phyloP scores from a whole-genome alignment of 495 filamentous ascomycete species.

The Friedmanniomyces simplex region DNA sequence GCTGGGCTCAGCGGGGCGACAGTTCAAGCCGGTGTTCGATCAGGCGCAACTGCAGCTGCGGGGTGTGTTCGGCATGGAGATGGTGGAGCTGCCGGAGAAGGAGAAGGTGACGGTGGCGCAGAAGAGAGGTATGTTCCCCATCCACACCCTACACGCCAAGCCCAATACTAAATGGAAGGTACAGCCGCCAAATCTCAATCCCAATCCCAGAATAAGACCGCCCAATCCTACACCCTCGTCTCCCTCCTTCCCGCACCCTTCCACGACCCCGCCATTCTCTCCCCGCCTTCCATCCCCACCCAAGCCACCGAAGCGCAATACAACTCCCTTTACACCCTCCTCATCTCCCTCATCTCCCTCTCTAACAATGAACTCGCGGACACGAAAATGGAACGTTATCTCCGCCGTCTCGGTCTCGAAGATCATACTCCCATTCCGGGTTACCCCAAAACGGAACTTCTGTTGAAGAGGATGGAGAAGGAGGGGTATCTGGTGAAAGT shows the following conservation, averaged over 20 bases:
- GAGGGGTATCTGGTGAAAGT: constrained; percentile 74
- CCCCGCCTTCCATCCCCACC: constrained; percentile 56
- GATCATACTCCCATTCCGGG: constrained; percentile 51
- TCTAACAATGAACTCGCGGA: constrained; percentile 62
- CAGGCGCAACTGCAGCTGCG: constrained; percentile 39
- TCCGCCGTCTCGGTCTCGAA: constrained; percentile 65
- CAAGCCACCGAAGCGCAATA: constrained; percentile 62
- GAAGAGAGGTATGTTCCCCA: constrained; percentile 51
- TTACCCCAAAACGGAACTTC: constrained; percentile 58
- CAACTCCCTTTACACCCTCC: constrained; percentile 64
- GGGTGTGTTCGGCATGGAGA: constrained; percentile 70
- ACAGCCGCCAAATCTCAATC: constrained; percentile 41
- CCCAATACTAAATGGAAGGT: constrained; percentile 1
- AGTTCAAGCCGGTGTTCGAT: constrained; percentile 34
- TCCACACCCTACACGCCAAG: too few species aligned
- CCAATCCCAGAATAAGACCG: constrained; percentile 30
- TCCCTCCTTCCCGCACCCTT: constrained; percentile 57
- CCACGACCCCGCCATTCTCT: constrained; percentile 49
- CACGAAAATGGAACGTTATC: constrained; percentile 44
- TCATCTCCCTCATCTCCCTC: constrained; percentile 66
- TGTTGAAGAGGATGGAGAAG: constrained; percentile 62
- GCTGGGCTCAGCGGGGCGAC: constrained; percentile 28
- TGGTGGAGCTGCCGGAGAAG: constrained; percentile 65
- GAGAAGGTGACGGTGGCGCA: constrained; percentile 72
- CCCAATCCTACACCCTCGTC: constrained; percentile 58